These are phyloP conservation scores for Melanomma pulvis-pyrius DNA, from an alignment of 495 filamentous ascomycete genomes.

Conservation along the genomic window DNA sequence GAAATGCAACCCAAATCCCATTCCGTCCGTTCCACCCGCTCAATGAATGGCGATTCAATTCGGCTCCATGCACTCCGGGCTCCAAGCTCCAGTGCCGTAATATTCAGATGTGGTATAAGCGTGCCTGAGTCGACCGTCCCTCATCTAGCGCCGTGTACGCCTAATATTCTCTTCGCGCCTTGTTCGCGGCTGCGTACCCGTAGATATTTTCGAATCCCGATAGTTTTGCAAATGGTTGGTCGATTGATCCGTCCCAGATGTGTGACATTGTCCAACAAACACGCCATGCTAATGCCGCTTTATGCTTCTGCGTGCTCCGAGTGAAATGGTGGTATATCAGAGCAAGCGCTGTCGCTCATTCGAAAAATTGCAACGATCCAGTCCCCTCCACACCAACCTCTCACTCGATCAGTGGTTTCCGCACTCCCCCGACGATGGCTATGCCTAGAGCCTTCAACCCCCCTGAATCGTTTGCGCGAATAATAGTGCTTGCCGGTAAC, in stretches of 20 bases:
- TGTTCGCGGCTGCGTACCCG: not conserved
- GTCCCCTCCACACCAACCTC: not conserved
- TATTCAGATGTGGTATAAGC: slow-evolving; percentile 22
- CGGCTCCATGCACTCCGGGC: not conserved
- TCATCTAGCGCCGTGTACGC: slow-evolving; percentile 5
- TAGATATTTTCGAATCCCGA: not conserved
- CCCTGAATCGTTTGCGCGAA: slow-evolving; percentile 73
- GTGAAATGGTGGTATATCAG: not conserved
- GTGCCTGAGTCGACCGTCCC: not conserved
- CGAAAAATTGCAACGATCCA: not conserved
- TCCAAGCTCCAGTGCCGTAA: slow-evolving; percentile 14
- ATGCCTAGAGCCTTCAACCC: slow-evolving; percentile 78
- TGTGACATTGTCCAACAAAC: not conserved
- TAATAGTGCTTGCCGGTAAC: slow-evolving; percentile 79
- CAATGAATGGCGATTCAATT: not conserved
- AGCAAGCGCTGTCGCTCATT: not conserved
- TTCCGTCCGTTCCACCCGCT: not conserved
- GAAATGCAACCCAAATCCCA: slow-evolving; percentile 7
- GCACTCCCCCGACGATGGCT: slow-evolving; percentile 79
- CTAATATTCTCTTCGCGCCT: not conserved
- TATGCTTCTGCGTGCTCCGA: not conserved
- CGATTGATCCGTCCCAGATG: not conserved
- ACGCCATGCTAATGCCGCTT: not conserved
- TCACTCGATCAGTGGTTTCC: slow-evolving; percentile 92
- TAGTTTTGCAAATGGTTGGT: not conserved